Conservation (phyloP, 345 rosid genomes). For the Clausena lansium region DNA sequence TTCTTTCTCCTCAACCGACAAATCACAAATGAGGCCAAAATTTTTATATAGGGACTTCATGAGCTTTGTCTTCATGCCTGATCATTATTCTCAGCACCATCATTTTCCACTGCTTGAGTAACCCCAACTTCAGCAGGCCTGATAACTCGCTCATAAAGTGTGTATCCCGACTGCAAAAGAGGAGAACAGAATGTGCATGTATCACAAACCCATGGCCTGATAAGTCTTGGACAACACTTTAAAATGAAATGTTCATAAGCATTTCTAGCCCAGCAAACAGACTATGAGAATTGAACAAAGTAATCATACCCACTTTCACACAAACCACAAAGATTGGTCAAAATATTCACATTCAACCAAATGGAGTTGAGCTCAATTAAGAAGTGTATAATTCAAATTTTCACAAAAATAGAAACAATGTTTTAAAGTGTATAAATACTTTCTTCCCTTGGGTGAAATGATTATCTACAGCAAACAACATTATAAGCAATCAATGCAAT, state of each 20-base stretch:
- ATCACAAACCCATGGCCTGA: not conserved
- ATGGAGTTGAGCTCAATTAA: not conserved
- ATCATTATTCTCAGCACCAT: conserved; percentile 21
- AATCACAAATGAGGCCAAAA: conserved; percentile 15
- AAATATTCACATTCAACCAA: not conserved
- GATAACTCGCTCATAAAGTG: conserved; percentile 70
- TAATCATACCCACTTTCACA: not conserved
- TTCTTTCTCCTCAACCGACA: not conserved
- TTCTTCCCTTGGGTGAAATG: not conserved
- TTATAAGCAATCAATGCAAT: not conserved
- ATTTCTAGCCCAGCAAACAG: not conserved
- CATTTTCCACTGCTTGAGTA: conserved; percentile 47
- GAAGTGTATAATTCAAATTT: not conserved
- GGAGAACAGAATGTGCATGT: not conserved
- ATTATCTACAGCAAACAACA: not conserved
- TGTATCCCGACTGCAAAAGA: conserved; percentile 72
- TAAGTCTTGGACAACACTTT: not conserved
- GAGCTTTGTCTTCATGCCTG: conserved; percentile 31
- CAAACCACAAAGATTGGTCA: not conserved
- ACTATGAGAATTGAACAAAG: not conserved
- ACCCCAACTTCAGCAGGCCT: conserved; percentile 98
- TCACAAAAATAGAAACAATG: not conserved
- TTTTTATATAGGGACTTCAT: not conserved
- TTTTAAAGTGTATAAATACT: not conserved
- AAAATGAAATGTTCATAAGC: not conserved